Evolutionary conservation across 2,329 filamentous ascomycete genomes (phyloP).

Genomic region (Fusarium duplospermum): DNA sequence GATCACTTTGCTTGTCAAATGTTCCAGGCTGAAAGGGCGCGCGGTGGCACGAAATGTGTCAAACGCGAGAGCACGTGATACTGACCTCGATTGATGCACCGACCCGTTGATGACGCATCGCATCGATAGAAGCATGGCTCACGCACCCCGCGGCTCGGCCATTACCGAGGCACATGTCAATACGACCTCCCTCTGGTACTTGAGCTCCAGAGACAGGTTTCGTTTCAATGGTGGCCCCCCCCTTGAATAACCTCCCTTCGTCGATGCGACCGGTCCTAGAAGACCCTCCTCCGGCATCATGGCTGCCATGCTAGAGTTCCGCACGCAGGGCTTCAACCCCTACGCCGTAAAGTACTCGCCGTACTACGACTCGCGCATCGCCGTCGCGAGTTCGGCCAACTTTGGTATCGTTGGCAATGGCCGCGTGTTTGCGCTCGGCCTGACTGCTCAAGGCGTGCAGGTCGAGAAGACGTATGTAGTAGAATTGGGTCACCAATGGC

Average conservation of each 20-base stretch:
- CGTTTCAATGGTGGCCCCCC: conserved; percentile 6
- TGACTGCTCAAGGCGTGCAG: conserved; percentile 86
- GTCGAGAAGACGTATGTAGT: conserved; percentile 80
- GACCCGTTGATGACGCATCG: conserved; percentile 22
- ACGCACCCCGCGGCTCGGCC: conserved; percentile 39
- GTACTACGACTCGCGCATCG: conserved; percentile 95
- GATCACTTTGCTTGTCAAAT: conserved; percentile 5
- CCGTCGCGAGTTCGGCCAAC: conserved; percentile 91
- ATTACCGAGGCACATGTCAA: conserved; percentile 53
- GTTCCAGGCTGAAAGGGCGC: conserved; percentile 15
- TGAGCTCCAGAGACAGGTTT: not conserved
- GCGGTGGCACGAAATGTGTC: conserved; percentile 11
- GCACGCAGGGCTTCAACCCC: conserved; percentile 93
- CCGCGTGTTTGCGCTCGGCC: conserved; percentile 82
- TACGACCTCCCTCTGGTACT: conserved; percentile 19
- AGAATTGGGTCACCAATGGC: not conserved
- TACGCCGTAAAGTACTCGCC: conserved; percentile 99
- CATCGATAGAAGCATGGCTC: conserved; percentile 32
- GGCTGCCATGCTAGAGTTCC: conserved; percentile 88
- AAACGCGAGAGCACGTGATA: conserved; percentile 46
- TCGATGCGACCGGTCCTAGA: conserved; percentile 35
- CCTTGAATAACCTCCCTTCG: conserved; percentile 20
- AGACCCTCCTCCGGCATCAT: conserved; percentile 43
- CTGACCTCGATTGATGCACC: conserved; percentile 30
- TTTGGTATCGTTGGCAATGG: conserved; percentile 98